Evolutionary conservation across 2,329 filamentous ascomycete species (phyloP), one percentile per base, ranked within the genome.

Genomic region (Epichloe coenophiala): DNA sequence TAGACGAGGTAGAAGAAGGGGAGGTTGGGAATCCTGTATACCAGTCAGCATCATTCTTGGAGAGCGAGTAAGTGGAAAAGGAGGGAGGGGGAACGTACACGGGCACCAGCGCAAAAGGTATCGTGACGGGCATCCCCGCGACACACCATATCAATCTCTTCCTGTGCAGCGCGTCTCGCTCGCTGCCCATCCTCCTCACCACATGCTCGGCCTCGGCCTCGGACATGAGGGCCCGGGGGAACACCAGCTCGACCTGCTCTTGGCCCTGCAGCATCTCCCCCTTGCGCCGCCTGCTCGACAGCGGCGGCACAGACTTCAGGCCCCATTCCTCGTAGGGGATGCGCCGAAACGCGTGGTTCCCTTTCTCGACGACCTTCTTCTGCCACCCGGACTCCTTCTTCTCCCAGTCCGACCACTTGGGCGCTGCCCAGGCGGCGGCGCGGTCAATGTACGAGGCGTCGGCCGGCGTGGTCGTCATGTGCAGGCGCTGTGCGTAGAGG

Each of bases 321-420:
- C 88, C 89, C 93, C 93, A 98, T 83, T 98, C 93, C 69, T 97
- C 87, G 65, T 87, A 96, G 3, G 93, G 87, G 60, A 98, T 95
- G 55, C 88, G 81, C 59, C 87, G 83, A 54, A 98, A 79, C 15
- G 88, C 81, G 46, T 81, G 73, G 69, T 98, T 96, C 51, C 93
- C 93, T 66, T 91, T 94, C 53, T 78, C 75, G 48, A 93, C 91
- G 19, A 96, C 76, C 59, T 81, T 81, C 63, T 85, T 88, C 73
- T 96, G 88, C 93, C 93, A 97, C 49, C 87, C 86, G 43, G 74
- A 75, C 17, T 90, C 82, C 57, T 84, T 84, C 65, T 84, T 81
- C 68, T 97, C 93, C 90, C 91, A 97, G 52, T 74, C 71, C 4
- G 86, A 77, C 91, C 91, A 97, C 42, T 84, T 82, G 59, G 80